A percentile compares a stretch with the other conserved stretches of the same genome.
Evolutionary conservation across 2,329 filamentous ascomycete genomes (phyloP).

Genomic region (Aspergillus sp.): DNA sequence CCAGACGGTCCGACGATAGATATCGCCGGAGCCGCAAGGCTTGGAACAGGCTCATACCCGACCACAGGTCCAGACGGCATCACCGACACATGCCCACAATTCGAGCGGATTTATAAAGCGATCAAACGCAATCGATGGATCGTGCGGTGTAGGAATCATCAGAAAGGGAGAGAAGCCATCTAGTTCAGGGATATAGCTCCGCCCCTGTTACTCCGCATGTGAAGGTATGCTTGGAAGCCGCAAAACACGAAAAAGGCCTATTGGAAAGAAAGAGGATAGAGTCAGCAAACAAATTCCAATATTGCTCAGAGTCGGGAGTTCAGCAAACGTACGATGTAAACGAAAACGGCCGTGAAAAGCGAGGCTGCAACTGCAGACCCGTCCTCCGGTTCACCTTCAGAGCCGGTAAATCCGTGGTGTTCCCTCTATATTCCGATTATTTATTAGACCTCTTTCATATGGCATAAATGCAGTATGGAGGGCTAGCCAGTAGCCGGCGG

Average conservation of each 20-base stretch:
- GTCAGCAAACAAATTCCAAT: slow-evolving; percentile 14
- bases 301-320: not conserved
- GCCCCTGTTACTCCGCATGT: slow-evolving; percentile 76
- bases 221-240: slow-evolving; percentile 81
- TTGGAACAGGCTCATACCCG: not conserved
- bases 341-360: slow-evolving; percentile 81
- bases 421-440: slow-evolving; percentile 48
- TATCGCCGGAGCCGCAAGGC: not conserved
- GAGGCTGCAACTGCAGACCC: slow-evolving; percentile 77
- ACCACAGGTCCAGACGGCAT: not conserved
- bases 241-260: slow-evolving; percentile 91
- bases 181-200: slow-evolving; percentile 76
- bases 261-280: not conserved
- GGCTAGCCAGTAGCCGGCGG: slow-evolving; percentile 4
- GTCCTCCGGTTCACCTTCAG: slow-evolving; percentile 67
- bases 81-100: not conserved
- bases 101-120: slow-evolving; percentile 5
- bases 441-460: slow-evolving; percentile 1
- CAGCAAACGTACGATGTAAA: slow-evolving; percentile 73
- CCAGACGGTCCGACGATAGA: not conserved
- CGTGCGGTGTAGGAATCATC: slow-evolving; percentile 14
- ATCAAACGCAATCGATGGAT: not conserved
- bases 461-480: not conserved
- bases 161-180: slow-evolving; percentile 17
- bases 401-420: slow-evolving; percentile 82